Evolutionary conservation across 306 rosid genomes (phyloP), one percentile per base, ranked within the genome.

Genomic region (Corylus americana): DNA sequence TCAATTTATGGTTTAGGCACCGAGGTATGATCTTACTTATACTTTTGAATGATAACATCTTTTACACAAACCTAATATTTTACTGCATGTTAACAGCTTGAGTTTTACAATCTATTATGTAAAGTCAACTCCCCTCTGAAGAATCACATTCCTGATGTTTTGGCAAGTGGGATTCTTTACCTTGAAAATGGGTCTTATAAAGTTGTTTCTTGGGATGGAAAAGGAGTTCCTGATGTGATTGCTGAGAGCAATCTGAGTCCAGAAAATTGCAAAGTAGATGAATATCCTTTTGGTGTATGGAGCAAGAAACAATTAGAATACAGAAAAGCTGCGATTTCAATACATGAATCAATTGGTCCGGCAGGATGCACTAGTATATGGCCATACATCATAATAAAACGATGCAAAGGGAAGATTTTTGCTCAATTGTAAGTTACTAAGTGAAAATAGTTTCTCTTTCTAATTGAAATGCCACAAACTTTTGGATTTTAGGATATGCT

Each of bases 1-100:
- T 88, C 96, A 31, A 81, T 95, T 50, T 91, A 93, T 86, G 83
- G 96, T 83, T 86, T 95, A 45, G 98, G 99, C 85, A 85, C 98
- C 73, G 99, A 95, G 99, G 99, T 95, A 79, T 47, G 66, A 77
- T 57, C 57, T 80, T 39, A 53, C 25, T 49, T 80, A 71, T 81
- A 13, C n/a, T 35, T 74, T 80, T 78, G 79, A 54, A 18, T 54
- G 53, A 55, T 70, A 54, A 50, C 77, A 37, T 79, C 76, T 78
- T 73, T 75, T 67, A 51, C 66, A 61, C 78, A 58, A 47, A 85
- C 78, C 85, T 84, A 79, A 87, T 76, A 77, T 71, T 13, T 35
- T 63, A 5, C 53, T 87, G 82, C 57, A 13, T 82, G 63, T 84
- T 77, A 83, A 74, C 94, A 95, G 98, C 92, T 95, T 31, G 92